A percentile compares a stretch with the other conserved stretches of the same genome.
These are phyloP conservation scores for Suillus alpinus DNA, from an alignment of 768 basidiomycete species.

Conservation along the genomic window DNA sequence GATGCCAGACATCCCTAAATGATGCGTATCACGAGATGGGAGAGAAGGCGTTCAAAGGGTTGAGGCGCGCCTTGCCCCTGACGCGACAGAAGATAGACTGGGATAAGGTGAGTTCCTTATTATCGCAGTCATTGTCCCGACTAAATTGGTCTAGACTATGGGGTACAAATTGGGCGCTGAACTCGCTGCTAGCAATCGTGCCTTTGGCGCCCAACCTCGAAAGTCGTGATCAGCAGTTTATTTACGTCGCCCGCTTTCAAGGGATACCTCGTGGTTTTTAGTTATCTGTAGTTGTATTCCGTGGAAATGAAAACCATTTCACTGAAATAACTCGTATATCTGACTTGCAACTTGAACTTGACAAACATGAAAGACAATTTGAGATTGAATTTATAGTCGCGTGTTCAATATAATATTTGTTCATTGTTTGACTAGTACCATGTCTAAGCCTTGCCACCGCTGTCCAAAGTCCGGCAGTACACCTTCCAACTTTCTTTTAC, in stretches of 20 bases:
- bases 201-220: constrained; percentile 31
- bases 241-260: not conserved
- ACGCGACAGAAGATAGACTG: constrained; percentile 95
- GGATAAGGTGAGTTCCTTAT: constrained; percentile 65
- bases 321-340: not conserved
- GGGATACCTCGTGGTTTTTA: not conserved
- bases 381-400: too few relatives aligned
- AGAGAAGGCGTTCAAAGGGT: constrained; percentile 89
- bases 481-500: constrained; percentile 31
- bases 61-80: constrained; percentile 87
- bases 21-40: constrained; percentile 86
- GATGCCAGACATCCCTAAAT: constrained; percentile 76
- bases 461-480: constrained; percentile 24
- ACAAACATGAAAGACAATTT: too few relatives aligned
- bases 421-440: not conserved
- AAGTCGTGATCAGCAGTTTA: not conserved
- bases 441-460: constrained; percentile 19
- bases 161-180: constrained; percentile 78
- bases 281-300: not conserved
- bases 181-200: constrained; percentile 62
- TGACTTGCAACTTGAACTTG: not conserved
- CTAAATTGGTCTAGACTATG: constrained; percentile 35
- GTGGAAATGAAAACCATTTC: not conserved
- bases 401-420: too few relatives aligned
- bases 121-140: not conserved